Percentiles rank a stretch among this genome's conserved stretches.
These are phyloP conservation scores for Malus sylvestris DNA, from an alignment of 306 rosid species.

Conservation along the genomic window DNA sequence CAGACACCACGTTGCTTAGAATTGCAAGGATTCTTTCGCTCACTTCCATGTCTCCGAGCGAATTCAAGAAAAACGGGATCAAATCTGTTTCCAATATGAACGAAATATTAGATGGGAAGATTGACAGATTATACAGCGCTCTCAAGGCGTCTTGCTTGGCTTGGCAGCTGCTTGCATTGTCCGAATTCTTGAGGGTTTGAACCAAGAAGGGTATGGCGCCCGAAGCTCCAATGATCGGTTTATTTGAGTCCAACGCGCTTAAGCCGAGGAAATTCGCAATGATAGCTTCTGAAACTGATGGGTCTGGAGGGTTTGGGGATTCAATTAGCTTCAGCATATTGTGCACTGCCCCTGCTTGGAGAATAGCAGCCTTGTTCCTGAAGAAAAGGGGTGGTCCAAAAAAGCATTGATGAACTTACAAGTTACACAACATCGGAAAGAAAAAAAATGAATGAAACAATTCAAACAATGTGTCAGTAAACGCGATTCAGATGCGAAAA, in stretches of 20 bases:
- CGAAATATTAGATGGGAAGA: conserved; percentile 49
- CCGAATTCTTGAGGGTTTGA: conserved; percentile 39
- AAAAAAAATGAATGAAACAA: neutral
- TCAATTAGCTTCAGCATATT: conserved; percentile 81
- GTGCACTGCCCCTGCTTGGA: conserved; percentile 81
- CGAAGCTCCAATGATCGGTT: conserved; percentile 84
- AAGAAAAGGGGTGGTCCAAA: neutral
- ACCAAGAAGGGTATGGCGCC: conserved; percentile 86
- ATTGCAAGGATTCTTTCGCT: conserved; percentile 72
- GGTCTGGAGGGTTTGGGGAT: conserved; percentile 35
- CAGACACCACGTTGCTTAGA: conserved; percentile 62
- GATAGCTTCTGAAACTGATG: conserved; percentile 68
- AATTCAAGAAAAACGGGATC: conserved; percentile 43
- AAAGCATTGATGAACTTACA: conserved; percentile 1
- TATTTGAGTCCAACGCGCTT: conserved; percentile 86
- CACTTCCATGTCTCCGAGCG: conserved; percentile 76
- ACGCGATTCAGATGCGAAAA: neutral
- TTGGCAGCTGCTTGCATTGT: conserved; percentile 35
- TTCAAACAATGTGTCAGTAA: neutral
- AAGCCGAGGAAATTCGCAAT: conserved; percentile 87
- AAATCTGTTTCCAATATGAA: conserved; percentile 63
- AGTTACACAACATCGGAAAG: neutral
- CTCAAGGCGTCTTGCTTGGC: conserved; percentile 83
- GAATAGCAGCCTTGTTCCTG: conserved; percentile 93
- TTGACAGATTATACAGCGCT: conserved; percentile 85